phyloP scores from a whole-genome alignment of 768 basidiomycete genomes.

The Lactifluus pinguis region DNA sequence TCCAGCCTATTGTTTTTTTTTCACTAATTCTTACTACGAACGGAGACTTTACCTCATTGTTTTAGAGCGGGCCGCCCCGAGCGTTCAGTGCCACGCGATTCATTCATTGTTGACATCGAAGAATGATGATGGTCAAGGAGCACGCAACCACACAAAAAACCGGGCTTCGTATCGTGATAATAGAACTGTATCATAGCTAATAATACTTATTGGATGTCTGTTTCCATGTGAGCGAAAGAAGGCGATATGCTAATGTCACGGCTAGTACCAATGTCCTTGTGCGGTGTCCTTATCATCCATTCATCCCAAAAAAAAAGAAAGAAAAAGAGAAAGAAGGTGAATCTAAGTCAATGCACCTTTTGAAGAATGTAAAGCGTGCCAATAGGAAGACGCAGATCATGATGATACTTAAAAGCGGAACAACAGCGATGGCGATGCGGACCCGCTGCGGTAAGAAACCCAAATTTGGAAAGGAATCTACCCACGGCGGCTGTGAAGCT shows the following conservation, averaged over 20 bases:
- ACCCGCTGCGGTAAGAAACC: background rate
- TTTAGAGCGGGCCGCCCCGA: background rate
- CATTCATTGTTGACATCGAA: background rate
- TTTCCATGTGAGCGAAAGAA: background rate
- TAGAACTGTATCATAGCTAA: background rate
- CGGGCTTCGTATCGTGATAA: background rate
- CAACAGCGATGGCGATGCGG: background rate
- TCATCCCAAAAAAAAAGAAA: background rate
- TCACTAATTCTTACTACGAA: background rate
- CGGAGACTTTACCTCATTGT: background rate
- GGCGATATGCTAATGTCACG: background rate
- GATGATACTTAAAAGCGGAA: background rate
- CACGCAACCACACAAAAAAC: background rate
- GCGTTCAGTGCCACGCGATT: background rate
- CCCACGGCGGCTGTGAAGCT: background rate
- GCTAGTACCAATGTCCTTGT: slow-evolving; percentile 1
- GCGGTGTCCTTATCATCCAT: background rate
- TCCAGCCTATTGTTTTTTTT: background rate
- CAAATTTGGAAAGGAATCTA: background rate
- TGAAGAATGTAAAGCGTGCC: background rate
- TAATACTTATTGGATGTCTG: background rate
- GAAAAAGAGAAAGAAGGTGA: background rate
- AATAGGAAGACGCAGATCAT: background rate
- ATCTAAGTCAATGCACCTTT: background rate
- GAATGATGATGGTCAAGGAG: background rate